These are phyloP conservation scores for Fusarium keratoplasticum DNA, from an alignment of 2,329 filamentous ascomycete species.

Conservation along the genomic window DNA sequence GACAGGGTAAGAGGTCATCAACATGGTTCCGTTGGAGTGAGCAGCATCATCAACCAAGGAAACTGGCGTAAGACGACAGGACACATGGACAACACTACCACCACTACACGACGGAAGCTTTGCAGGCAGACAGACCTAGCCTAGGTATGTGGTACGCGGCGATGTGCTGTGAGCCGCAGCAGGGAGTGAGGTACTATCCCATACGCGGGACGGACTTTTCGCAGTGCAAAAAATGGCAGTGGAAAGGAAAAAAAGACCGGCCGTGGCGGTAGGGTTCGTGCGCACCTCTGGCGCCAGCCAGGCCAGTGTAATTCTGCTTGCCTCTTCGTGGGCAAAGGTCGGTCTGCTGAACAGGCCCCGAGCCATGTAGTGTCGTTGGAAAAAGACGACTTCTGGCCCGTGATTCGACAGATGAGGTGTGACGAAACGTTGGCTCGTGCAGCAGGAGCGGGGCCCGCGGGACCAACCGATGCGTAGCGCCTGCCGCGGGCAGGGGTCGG, in stretches of 20 bases:
- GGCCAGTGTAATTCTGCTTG: constrained; percentile 10
- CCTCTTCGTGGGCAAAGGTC: constrained; percentile 29
- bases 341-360: constrained; percentile 40
- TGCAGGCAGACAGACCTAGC: background rate
- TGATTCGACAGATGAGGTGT: constrained; percentile 56
- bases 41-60: background rate
- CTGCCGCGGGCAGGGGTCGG: constrained; percentile 44
- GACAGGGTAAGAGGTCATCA: background rate
- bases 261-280: constrained; percentile 36
- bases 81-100: constrained; percentile 17
- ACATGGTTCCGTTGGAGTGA: background rate
- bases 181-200: constrained; percentile 22
- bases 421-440: constrained; percentile 59
- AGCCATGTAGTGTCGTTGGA: constrained; percentile 38
- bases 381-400: constrained; percentile 33
- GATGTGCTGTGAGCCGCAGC: constrained; percentile 19
- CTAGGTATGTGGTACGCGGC: constrained; percentile 19
- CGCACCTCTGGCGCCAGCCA: constrained; percentile 22
- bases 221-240: background rate
- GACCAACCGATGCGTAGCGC: constrained; percentile 58
- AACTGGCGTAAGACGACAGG: constrained; percentile 10
- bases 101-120: constrained; percentile 18
- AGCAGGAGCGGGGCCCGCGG: constrained; percentile 59
- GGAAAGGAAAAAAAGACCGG: background rate
- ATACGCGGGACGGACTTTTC: constrained; percentile 11